These are phyloP conservation scores for Theileria parva DNA, from an alignment of 169 alveolate species.

Conservation along the genomic window DNA sequence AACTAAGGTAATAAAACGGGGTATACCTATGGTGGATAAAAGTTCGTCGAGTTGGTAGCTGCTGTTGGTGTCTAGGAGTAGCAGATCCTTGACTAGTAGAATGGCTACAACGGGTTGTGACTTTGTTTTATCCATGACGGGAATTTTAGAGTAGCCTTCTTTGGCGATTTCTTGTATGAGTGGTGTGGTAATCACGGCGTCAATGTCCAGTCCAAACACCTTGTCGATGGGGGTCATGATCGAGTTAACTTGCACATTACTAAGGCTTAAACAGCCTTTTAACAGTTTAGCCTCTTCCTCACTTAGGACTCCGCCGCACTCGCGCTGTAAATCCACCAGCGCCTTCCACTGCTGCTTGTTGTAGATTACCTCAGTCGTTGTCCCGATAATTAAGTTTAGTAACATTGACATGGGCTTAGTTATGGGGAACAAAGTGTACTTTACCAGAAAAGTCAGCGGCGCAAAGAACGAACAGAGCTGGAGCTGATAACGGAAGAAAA, in stretches of 20 bases:
- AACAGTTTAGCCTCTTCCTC: conserved; percentile 74
- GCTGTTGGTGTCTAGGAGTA: conserved; percentile 56
- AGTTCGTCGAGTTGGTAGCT: conserved; percentile 44
- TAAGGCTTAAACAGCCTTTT: conserved; percentile 68
- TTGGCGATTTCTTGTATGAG: conserved; percentile 62
- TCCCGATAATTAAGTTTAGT: conserved; percentile 69
- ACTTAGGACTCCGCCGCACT: conserved; percentile 64
- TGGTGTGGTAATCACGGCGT: conserved; percentile 51
- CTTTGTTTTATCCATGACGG: conserved; percentile 52
- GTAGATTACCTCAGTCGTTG: conserved; percentile 58
- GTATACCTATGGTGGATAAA: conserved; percentile 27
- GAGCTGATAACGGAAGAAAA: conserved; percentile 83
- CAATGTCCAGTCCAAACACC: conserved; percentile 66
- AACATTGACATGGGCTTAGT: conserved; percentile 76
- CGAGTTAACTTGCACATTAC: conserved; percentile 58
- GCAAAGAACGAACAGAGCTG: conserved; percentile 83
- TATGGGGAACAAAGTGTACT: conserved; percentile 68
- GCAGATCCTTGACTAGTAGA: conserved; percentile 67
- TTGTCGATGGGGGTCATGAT: conserved; percentile 73
- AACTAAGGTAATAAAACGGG: not conserved
- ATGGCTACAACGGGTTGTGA: conserved; percentile 64
- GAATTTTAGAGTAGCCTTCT: conserved; percentile 75
- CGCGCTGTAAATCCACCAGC: conserved; percentile 72
- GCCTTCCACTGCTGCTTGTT: conserved; percentile 73
- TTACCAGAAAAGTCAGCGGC: conserved; percentile 67